Conservation (phyloP, 2,329 filamentous ascomycete species). For the Diplodia mutila region DNA sequence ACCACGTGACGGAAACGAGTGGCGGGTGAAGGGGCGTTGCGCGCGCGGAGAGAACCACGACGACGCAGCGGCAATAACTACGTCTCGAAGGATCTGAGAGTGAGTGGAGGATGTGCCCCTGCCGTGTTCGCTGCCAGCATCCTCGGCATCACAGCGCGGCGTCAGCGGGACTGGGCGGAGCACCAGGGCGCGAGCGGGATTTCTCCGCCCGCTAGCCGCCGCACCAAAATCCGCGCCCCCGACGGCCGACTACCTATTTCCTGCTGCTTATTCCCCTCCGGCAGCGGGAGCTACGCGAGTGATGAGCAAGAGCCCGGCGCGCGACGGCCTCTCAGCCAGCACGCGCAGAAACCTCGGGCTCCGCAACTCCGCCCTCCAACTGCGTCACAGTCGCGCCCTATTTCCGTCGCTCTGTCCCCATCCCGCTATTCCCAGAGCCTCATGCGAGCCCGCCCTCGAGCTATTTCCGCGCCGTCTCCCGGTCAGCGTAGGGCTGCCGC, state of each 20-base stretch:
- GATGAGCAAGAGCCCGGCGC: background rate
- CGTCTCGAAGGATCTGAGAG: background rate
- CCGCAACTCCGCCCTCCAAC: too few species aligned
- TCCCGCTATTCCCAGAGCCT: conserved; percentile 1
- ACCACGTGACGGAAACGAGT: conserved; percentile 1
- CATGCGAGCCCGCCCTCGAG: background rate
- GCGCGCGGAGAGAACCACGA: background rate
- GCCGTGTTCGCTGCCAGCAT: background rate
- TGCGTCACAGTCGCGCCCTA: too few species aligned
- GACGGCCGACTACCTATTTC: background rate
- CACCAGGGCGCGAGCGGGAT: background rate
- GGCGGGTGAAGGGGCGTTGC: too few species aligned
- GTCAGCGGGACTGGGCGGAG: background rate
- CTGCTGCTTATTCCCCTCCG: too few species aligned
- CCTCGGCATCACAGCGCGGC: background rate
- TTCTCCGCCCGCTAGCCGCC: background rate
- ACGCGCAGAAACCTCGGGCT: background rate
- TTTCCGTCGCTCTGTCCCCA: background rate
- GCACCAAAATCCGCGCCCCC: background rate
- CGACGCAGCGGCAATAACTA: background rate
- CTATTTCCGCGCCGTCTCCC: background rate
- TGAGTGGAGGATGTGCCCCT: background rate
- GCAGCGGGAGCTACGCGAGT: too few species aligned
- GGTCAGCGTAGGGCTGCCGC: background rate
- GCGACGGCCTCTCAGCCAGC: background rate